Evolutionary conservation across 306 rosid genomes (phyloP).

Genomic region (Pterocarpus santalinus): DNA sequence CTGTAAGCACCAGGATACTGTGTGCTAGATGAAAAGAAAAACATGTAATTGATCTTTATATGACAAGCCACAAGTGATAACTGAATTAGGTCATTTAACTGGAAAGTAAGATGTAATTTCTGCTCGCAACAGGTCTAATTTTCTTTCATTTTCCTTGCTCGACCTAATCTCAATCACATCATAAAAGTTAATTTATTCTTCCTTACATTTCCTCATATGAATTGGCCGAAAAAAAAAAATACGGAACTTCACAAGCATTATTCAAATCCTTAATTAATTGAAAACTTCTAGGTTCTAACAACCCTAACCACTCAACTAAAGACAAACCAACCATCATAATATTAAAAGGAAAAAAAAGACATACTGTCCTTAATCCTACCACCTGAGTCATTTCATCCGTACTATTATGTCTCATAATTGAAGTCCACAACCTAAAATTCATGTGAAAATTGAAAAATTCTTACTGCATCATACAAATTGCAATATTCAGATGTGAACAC

Average conservation of each 20-base stretch:
- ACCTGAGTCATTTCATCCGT: slow-evolving; percentile 14
- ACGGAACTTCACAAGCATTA: slow-evolving; percentile 17
- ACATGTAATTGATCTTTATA: slow-evolving; percentile 18
- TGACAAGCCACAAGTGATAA: not conserved
- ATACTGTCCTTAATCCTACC: slow-evolving; percentile 13
- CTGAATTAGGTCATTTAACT: slow-evolving; percentile 22
- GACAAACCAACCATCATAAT: slow-evolving; percentile 43
- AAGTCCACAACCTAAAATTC: slow-evolving; percentile 26
- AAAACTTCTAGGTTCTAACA: slow-evolving; percentile 9
- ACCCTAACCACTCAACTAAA: slow-evolving; percentile 50
- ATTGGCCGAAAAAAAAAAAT: slow-evolving; percentile 3
- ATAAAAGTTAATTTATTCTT: slow-evolving; percentile 37
- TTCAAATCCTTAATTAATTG: slow-evolving; percentile 34
- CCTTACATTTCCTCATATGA: slow-evolving; percentile 11
- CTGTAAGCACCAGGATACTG: slow-evolving; percentile 26
- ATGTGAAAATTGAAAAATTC: not conserved
- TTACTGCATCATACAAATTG: slow-evolving; percentile 20
- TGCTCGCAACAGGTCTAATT: slow-evolving; percentile 20
- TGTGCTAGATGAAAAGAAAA: slow-evolving; percentile 36
- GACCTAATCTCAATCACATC: slow-evolving; percentile 37
- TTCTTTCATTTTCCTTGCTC: slow-evolving; percentile 25
- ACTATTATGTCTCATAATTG: slow-evolving; percentile 6
- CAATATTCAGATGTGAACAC: slow-evolving; percentile 13
- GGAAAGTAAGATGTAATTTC: slow-evolving; percentile 27
- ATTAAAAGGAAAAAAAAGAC: slow-evolving; percentile 1